Conservation (phyloP, 2,329 filamentous ascomycete species). For the Neocatenulostroma microsporum region DNA sequence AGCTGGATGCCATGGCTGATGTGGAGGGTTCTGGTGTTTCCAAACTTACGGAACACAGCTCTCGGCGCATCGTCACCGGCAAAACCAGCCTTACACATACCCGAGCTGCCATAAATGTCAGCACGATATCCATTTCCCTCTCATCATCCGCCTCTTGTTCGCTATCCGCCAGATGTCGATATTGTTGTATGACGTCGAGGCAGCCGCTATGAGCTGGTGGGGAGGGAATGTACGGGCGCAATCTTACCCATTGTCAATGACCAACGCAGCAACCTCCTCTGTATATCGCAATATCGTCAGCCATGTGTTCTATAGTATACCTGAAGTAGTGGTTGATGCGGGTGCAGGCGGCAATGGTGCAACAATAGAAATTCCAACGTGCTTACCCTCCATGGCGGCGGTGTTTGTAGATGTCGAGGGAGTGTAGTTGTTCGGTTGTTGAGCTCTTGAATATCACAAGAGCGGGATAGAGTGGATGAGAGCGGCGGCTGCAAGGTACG, state of each 20-base stretch:
- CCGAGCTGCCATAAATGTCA: constrained; percentile 61
- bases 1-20: constrained; percentile 14
- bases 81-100: constrained; percentile 99
- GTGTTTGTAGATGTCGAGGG: constrained; percentile 9
- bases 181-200: constrained; percentile 26
- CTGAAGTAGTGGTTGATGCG: too few relatives aligned
- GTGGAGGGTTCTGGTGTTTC: constrained; percentile 24
- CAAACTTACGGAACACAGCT: constrained; percentile 98
- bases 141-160: constrained; percentile 7
- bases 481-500: constrained; percentile 9
- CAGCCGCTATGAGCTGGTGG: constrained; percentile 21
- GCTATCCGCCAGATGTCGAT: constrained; percentile 9
- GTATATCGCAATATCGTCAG: constrained; percentile 27
- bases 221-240: constrained; percentile 31
- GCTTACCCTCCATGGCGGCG: constrained; percentile 24
- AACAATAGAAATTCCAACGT: constrained; percentile 8
- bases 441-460: constrained; percentile 5
- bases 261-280: constrained; percentile 99
- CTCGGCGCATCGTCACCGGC: constrained; percentile 99
- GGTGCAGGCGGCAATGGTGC: constrained; percentile 7
- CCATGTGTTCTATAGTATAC: constrained; percentile 3
- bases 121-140: constrained; percentile 10
- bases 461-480: constrained; percentile 4
- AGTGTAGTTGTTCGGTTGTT: constrained; percentile 2
- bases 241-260: constrained; percentile 99